Evolutionary conservation across 2,329 filamentous ascomycete genomes (phyloP), one percentile per base, ranked within the genome.

Genomic region (Periconia sp.): DNA sequence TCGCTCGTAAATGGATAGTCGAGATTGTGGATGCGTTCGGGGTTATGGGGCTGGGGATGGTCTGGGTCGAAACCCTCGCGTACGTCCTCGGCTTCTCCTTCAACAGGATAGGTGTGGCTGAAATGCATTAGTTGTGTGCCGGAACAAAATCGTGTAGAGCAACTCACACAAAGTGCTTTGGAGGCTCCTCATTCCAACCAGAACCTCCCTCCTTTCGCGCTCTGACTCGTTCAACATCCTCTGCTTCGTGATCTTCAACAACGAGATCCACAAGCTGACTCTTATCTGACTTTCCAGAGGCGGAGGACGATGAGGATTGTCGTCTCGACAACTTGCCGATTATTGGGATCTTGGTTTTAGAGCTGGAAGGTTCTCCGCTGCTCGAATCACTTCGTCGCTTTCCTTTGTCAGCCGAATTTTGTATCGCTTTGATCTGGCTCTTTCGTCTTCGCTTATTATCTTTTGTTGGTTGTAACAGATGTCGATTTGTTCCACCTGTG

Each of bases 241-340:
- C 84, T 5, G 82, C 83, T 33, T 82, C 67, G 31, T 70, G 76
- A 59, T 87, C 82, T 69, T 87, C 83, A 7, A 88, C 81, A 0
- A 87, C 78, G 4, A 88, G 70, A 61, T 88, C 84, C 9, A 87
- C 84, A 4, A 87, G 71, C 54, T 87, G 84, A 51, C 81, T 83
- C 47, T 73, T 74, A 51, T 79, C 78, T 1, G 82, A 85, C 44
- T 79, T 77, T 7, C 62, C 66, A 5, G 75, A 77, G 46, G 69
- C 72, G 3, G 74, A 61, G 0, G 70, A 71, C 0, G 70, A 71
- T 17, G 74, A 73, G 5, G 80, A 82, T 34, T 78, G 63, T 44
- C 75, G 72, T 30, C 73, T 72, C 12, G 77, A 59, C 43, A 78
- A 58, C 7, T 63, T 68, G 34, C 65, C 59, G 5, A 73, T 51